Evolutionary conservation across 75 land plant species (phyloP), one percentile per base, ranked within the genome.

Genomic region (Ceratopteris richardii): DNA sequence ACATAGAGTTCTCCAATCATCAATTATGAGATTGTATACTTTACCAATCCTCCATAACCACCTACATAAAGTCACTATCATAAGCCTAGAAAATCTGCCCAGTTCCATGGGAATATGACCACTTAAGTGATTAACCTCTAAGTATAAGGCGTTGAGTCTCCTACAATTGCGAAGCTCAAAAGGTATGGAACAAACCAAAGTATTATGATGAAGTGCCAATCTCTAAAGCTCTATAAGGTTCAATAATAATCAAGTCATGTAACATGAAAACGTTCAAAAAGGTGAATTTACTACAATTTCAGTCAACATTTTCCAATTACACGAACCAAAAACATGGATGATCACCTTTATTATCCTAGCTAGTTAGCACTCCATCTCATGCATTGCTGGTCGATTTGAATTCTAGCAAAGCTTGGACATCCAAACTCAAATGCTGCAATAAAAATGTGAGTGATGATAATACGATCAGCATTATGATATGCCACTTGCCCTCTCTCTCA

Each of bases 131-230:
- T n/a, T n/a, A n/a, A n/a, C n/a, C n/a, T n/a, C n/a, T n/a, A n/a
- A n/a, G n/a, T 73, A 90, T 94, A 90, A 9, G 29, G 73, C 71
- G 59, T 73, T 79, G 61, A 90, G 53, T 56, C 67, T 55, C 27
- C 79, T 69, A 60, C 94, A 88, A 36, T 84, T 90, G 57, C 81
- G 78, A 25, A 90, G 47, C 47, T 82, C 86, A 60, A 77, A 29
- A 54, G 94, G 97, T 48, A 91, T 91, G 51, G 60, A 36, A 11
- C 97, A 95, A 77, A 72, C 84, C 1, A 91, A 67, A 54, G 69
- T 82, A 79, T 91, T 91, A 52, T 73, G 70, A 73, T 84, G 86
- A 31, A 91, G 85, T 25, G 74, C 81, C 62, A 46, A 17, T 21
- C 14, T 46, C 22, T 17, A 2, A 17, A 46, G 50, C 17, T 46